Base-by-base conservation (phyloP, 2,329 filamentous ascomycete species). In the Decorospora gaudefroyi region DNA sequence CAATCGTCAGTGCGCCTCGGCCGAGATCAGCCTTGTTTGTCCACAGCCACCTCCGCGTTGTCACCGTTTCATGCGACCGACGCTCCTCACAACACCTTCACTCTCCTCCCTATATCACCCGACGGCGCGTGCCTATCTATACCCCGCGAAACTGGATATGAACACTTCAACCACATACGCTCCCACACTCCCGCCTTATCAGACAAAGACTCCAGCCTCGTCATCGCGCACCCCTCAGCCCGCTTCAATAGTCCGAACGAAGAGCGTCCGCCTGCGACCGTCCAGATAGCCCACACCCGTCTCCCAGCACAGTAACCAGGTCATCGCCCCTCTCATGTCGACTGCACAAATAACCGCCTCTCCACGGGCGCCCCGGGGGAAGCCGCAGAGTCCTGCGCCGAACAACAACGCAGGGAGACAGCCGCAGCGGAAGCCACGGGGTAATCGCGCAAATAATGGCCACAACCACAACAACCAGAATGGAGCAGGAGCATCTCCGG, bases 101-200 rank as follows among this genome's bases (percentile, higher is more conserved):
- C 48, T 29, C 30, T 31, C 29, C 42, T 21, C 36, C 33, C 45
- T 41, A 49, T 22, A 37, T 46, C 39, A 51, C 51, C 40, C 42
- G 25, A 49, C 51, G 45, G 53, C 58, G 49, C 51, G 49, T 47
- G 50, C 55, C 54, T 49, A 55, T 56, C 55, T 52, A 45, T 59
- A 59, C 47, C 36, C 52, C 35, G 42, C 53, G 28, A 44, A 48
- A 47, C 61, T 66, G 64, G 66, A 67, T 47, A 69, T 69, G 66
- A 63, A 57, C 57, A 51, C 59, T 63, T 49, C 61, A 64, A 60
- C 46, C 54, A 45, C 53, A 41, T 49, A 36, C 54, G 34, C 51
- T 55, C 31, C 35, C 55, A 48, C 55, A 43, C 51, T 37, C 37
- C 45, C 51, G 44, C 58, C 42, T 46, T 49, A 51, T 31, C 54